phyloP scores from a whole-genome alignment of 2,329 filamentous ascomycete species.

The Pseudogymnoascus sp. region DNA sequence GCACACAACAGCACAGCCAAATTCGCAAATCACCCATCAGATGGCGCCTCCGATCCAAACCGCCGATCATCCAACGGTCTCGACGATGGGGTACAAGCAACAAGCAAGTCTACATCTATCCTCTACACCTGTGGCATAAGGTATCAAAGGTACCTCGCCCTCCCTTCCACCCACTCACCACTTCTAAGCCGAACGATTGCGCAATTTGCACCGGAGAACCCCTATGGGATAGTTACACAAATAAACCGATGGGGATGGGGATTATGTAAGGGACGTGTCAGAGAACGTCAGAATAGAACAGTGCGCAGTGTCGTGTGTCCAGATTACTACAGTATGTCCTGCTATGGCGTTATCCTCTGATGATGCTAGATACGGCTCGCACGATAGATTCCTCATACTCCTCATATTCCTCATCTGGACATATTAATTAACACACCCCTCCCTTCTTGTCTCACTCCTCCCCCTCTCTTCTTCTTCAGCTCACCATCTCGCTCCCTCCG shows the following conservation, averaged over 20 bases:
- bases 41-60: not conserved
- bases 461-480: not conserved
- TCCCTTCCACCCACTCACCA: not conserved
- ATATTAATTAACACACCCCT: too few relatives aligned
- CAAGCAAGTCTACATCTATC: too few relatives aligned
- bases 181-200: not conserved
- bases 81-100: too few relatives aligned
- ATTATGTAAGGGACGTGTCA: not conserved
- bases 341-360: not conserved
- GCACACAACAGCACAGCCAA: too few relatives aligned
- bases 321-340: not conserved
- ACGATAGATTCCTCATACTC: too few relatives aligned
- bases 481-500: too few relatives aligned
- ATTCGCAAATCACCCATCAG: not conserved
- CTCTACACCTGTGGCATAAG: too few relatives aligned
- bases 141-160: too few relatives aligned
- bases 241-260: not conserved
- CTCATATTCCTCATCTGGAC: too few relatives aligned
- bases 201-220: not conserved
- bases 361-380: not conserved
- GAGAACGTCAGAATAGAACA: not conserved
- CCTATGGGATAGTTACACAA: not conserved
- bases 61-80: too few relatives aligned
- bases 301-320: too few relatives aligned
- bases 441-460: too few relatives aligned